Base-by-base conservation (phyloP, 495 filamentous ascomycete species). In the Daldinia caldariorum region DNA sequence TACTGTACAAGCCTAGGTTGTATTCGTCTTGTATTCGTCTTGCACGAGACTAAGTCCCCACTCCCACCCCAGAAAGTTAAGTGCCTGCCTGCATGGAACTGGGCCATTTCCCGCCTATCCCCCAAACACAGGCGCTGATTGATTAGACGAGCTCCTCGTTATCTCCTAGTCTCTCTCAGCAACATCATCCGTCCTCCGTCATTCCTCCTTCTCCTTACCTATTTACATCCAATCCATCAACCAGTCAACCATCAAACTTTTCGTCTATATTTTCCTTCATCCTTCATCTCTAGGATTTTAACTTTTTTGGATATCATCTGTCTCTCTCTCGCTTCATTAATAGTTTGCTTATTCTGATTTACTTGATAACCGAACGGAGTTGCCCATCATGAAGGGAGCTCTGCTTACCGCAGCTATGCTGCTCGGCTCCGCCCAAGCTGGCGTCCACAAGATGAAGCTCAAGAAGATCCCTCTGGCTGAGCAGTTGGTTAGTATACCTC, bases 391-490 rank as follows among this genome's bases (percentile, higher is more conserved):
- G 94, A 98, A 96, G 88, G 85, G 88, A 73, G 81, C 89, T 81
- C 83, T 90, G 70, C 79, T 89, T 68, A 75, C 93, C 75, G 89
- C 93, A 83, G 90, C 90, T 71, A 83, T 88, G 88, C 88, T 97
- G 89, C 84, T 96, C 77, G 89, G 92, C 83, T 88, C 90, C 80
- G 89, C 91, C 73, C 86, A 91, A 77, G 94, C 91, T 66, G 92
- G 89, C 76, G 85, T 95, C 45, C 93, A 97, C 86, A 94, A 92
- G 86, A 87, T 97, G 85, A 96, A 96, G 86, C 89, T 99, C 73
- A 91, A 97, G 87, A 99, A 99, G 89, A 83, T 98, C 59, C 92
- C 96, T 66, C 85, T 98, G 41, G 85, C 90, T 22, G 92, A 98
- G 79, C 94, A 97, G 82, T 88, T 99, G 74, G 94, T 96, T 85